Evolutionary conservation across 2,329 filamentous ascomycete species (phyloP), one percentile per base, ranked within the genome.

Genomic region (Polychaeton citri): DNA sequence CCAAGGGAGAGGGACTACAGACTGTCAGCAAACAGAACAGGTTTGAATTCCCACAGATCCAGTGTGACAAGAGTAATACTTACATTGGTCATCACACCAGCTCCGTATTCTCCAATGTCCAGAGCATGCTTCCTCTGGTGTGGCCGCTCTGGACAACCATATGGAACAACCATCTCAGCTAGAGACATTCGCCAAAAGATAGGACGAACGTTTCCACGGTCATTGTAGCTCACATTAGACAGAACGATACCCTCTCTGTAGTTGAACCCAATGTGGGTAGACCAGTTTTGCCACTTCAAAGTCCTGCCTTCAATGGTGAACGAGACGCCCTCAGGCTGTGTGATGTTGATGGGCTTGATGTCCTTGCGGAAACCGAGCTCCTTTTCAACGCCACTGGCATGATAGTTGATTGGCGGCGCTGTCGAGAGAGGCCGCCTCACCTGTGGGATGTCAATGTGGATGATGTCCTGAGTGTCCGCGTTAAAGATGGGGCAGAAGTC

Each of bases 401-500:
- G 77, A 57, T 94, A 95, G 59, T 93, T 88, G 59, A 81, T 78
- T 0, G 83, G 73, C 5, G 72, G 61, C 1, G 74, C 74, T 50
- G 74, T 79, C 62, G 72, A 87, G 35, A 94, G 55, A 1, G 81
- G 84, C 39, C 86, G 66, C 37, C 87, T 72, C 3, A 87, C 68
- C 30, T 77, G 73, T 16, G 86, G 87, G 8, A 94, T 69, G 55
- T 92, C 86, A 48, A 93, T 92, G 53, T 79, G 77, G 37, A 92
- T 71, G 47, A 92, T 81, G 51, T 81, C 64, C 47, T 81, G 69
- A 40, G 81, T 86, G 52, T 85, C 79, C 1, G 81, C 69, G 53
- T 93, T 86, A 60, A 76, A 93, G 52, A 94, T 92, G 1, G 87
- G 87, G 53, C 85, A 93, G 62, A 95, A 95, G 60, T 95, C 87